phyloP scores from a whole-genome alignment of 139 green algal genomes.

The Ulvella scutata region DNA sequence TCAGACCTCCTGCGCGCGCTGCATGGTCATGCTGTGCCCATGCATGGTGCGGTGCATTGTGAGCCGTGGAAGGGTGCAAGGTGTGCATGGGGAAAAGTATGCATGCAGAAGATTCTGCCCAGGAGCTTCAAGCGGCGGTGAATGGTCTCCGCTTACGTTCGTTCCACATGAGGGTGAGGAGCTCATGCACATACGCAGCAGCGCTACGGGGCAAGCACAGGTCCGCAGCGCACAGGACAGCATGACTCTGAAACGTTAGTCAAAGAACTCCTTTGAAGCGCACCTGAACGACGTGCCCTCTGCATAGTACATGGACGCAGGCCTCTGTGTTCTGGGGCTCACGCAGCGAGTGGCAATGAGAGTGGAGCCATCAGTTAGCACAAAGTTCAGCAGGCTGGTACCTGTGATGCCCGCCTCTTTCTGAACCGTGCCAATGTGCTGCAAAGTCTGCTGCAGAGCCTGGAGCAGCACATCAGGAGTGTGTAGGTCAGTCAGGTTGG shows the following conservation, averaged over 20 bases:
- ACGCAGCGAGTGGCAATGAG: conserved; percentile 80
- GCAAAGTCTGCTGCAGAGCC: conserved; percentile 42
- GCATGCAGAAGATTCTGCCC: background rate
- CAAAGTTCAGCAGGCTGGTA: conserved; percentile 80
- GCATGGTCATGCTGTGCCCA: background rate
- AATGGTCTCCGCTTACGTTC: too few relatives aligned
- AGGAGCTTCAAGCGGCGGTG: too few relatives aligned
- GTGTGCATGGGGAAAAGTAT: background rate
- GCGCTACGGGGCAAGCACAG: too few relatives aligned
- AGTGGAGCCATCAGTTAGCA: conserved; percentile 67
- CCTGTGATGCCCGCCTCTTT: conserved; percentile 27
- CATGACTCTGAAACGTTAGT: background rate
- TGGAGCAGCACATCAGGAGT: conserved; percentile 54
- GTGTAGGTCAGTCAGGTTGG: conserved; percentile 34
- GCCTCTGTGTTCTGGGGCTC: conserved; percentile 20
- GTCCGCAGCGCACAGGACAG: too few relatives aligned
- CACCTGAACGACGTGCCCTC: conserved; percentile 24
- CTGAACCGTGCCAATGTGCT: conserved; percentile 26
- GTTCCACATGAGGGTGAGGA: too few relatives aligned
- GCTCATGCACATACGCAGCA: too few relatives aligned
- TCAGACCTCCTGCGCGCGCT: background rate
- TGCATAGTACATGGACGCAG: conserved; percentile 85
- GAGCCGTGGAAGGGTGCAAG: background rate
- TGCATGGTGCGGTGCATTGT: background rate
- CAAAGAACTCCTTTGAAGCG: background rate